A percentile compares a stretch with the other conserved stretches of the same genome.
phyloP scores from a whole-genome alignment of 2,329 filamentous ascomycete genomes.

The Pseudodiploospora longispora region DNA sequence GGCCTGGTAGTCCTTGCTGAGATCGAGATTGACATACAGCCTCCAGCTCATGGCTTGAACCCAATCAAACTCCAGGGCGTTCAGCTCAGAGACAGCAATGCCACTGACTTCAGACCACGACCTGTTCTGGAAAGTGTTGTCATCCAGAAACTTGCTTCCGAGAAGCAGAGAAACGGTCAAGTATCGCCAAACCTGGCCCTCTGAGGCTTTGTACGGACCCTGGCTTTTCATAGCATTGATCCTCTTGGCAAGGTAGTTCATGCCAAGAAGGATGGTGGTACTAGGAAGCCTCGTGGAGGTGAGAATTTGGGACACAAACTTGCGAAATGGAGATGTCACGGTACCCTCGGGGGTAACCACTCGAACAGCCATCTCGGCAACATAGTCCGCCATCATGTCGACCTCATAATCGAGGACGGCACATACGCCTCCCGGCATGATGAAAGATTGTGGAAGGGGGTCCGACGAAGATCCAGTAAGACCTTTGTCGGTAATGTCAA shows the following conservation, averaged over 20 bases:
- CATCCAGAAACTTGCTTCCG: constrained; percentile 91
- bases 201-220: constrained; percentile 47
- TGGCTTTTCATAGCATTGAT: constrained; percentile 63
- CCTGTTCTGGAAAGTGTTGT: constrained; percentile 95
- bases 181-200: constrained; percentile 77
- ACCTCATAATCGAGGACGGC: constrained; percentile 95
- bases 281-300: constrained; percentile 84
- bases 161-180: constrained; percentile 77
- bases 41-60: constrained; percentile 73
- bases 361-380: constrained; percentile 73
- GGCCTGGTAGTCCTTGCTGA: constrained; percentile 61
- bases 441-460: constrained; percentile 26
- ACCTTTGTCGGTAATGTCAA: constrained; percentile 28
- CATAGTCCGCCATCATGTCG: constrained; percentile 92
- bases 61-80: constrained; percentile 82
- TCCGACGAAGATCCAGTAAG: constrained; percentile 32
- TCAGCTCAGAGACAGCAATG: constrained; percentile 76
- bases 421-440: constrained; percentile 74
- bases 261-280: constrained; percentile 81
- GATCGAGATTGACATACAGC: constrained; percentile 77
- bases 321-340: constrained; percentile 69
- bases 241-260: constrained; percentile 81
- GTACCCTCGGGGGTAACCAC: constrained; percentile 44
- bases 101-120: constrained; percentile 95
- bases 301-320: constrained; percentile 85